Evolutionary conservation across 257 asterid species (phyloP).

Genomic region (Gynochthodes officinalis): DNA sequence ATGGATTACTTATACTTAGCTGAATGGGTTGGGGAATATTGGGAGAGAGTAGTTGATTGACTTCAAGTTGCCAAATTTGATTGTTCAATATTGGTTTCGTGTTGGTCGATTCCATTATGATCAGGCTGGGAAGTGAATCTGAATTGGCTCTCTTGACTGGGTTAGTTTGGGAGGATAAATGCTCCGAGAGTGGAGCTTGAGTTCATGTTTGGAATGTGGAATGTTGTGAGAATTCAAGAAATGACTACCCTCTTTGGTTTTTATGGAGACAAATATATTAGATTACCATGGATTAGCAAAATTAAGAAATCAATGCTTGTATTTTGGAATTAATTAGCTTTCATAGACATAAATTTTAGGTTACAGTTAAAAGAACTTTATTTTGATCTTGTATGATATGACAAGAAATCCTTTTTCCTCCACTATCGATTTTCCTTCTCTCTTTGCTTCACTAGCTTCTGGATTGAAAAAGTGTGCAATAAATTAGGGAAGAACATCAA

Average conservation of each 20-base stretch:
- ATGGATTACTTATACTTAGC: neutral
- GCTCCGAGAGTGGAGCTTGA: neutral
- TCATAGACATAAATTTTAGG: neutral
- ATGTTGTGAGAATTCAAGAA: neutral
- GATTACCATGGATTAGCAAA: neutral
- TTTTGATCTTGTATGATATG: neutral
- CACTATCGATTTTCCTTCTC: neutral
- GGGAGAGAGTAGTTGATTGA: neutral
- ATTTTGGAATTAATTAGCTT: neutral
- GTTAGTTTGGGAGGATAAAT: conserved; percentile 3
- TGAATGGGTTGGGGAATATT: neutral
- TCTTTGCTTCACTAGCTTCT: neutral
- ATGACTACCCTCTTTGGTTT: neutral
- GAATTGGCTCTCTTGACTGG: neutral
- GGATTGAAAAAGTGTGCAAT: neutral
- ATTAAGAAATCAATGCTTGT: neutral
- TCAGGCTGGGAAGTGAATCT: neutral
- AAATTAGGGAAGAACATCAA: neutral
- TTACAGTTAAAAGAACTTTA: neutral
- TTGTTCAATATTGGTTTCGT: neutral
- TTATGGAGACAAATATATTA: neutral
- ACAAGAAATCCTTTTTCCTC: neutral
- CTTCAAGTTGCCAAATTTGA: neutral
- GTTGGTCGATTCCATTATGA: neutral
- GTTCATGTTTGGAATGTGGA: neutral